Conservation (phyloP, 23 red algal species). For the Gracilaria domingensis region DNA sequence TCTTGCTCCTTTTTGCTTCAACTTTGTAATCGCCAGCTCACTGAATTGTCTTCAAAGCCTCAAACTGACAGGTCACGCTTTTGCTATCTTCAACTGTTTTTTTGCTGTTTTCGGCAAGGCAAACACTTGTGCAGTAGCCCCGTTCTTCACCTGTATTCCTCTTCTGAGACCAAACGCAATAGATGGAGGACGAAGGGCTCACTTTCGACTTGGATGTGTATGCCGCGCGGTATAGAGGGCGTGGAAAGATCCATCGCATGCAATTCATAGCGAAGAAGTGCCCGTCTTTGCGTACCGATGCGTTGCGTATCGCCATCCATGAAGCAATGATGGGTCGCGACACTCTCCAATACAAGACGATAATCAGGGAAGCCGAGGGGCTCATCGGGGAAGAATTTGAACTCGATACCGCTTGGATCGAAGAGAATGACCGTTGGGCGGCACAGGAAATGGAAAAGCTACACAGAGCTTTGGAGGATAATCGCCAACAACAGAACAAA, state of each 20-base stretch:
- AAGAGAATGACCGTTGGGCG: conserved; percentile 52
- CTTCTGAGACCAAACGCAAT: background rate
- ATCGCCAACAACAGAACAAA: conserved; percentile 72
- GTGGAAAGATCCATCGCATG: conserved; percentile 83
- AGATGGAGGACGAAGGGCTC: conserved; percentile 36
- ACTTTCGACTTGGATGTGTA: conserved; percentile 83
- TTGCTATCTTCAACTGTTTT: too few relatives aligned
- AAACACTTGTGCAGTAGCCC: too few relatives aligned
- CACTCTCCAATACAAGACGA: conserved; percentile 57
- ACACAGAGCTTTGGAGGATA: conserved; percentile 54
- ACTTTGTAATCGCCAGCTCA: too few relatives aligned
- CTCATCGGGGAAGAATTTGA: conserved; percentile 40
- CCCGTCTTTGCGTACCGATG: conserved; percentile 48
- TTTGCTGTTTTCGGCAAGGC: too few relatives aligned
- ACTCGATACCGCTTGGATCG: conserved; percentile 73
- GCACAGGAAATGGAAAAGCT: conserved; percentile 65
- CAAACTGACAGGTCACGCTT: too few relatives aligned
- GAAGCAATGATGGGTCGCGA: conserved; percentile 74
- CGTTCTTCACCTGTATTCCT: too few relatives aligned
- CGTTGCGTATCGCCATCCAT: conserved; percentile 67
- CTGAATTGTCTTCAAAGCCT: too few relatives aligned
- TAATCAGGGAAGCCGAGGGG: conserved; percentile 60
- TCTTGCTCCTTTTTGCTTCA: too few relatives aligned
- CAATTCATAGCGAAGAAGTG: conserved; percentile 59
- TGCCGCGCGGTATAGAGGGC: conserved; percentile 68